Conservation (phyloP, 2,329 filamentous ascomycete species). For the Ilyonectria robusta region DNA sequence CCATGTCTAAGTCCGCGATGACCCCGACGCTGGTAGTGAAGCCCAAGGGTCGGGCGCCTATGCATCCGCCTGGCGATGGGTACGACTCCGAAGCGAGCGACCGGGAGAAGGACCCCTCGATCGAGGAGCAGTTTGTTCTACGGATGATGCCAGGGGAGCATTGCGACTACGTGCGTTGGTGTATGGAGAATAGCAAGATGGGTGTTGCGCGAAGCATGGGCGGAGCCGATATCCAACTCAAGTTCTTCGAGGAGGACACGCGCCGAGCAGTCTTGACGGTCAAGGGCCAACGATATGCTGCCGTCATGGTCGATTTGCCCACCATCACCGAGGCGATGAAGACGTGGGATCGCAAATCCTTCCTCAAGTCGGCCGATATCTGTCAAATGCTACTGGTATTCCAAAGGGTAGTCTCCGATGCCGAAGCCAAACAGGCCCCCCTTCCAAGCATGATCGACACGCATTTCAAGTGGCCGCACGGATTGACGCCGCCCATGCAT, state of each 20-base stretch:
- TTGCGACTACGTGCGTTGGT: slow-evolving; percentile 84
- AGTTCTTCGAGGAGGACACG: slow-evolving; percentile 82
- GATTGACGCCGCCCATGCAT: slow-evolving; percentile 89
- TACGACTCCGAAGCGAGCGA: slow-evolving; percentile 98
- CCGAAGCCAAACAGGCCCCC: slow-evolving; percentile 75
- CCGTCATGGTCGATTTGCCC: slow-evolving; percentile 85
- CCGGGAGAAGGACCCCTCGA: slow-evolving; percentile 86
- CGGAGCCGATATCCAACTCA: slow-evolving; percentile 84
- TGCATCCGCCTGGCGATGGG: slow-evolving; percentile 84
- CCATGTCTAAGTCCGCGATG: slow-evolving; percentile 63
- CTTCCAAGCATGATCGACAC: slow-evolving; percentile 80
- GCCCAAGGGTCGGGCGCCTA: slow-evolving; percentile 76
- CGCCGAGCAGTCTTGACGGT: slow-evolving; percentile 81
- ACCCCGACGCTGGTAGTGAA: slow-evolving; percentile 65
- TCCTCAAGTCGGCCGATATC: slow-evolving; percentile 91
- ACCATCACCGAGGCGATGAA: slow-evolving; percentile 94
- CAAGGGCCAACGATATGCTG: slow-evolving; percentile 80
- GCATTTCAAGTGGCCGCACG: slow-evolving; percentile 84
- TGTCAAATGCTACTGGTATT: slow-evolving; percentile 91
- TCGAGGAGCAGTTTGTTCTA: slow-evolving; percentile 91
- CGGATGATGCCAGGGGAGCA: slow-evolving; percentile 90
- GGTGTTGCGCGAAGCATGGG: slow-evolving; percentile 74
- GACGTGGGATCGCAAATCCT: slow-evolving; percentile 89
- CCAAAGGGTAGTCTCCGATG: slow-evolving; percentile 74
- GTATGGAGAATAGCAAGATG: slow-evolving; percentile 83